These are phyloP conservation scores for Aphanocladium album DNA, from an alignment of 2,329 filamentous ascomycete genomes.

Conservation along the genomic window DNA sequence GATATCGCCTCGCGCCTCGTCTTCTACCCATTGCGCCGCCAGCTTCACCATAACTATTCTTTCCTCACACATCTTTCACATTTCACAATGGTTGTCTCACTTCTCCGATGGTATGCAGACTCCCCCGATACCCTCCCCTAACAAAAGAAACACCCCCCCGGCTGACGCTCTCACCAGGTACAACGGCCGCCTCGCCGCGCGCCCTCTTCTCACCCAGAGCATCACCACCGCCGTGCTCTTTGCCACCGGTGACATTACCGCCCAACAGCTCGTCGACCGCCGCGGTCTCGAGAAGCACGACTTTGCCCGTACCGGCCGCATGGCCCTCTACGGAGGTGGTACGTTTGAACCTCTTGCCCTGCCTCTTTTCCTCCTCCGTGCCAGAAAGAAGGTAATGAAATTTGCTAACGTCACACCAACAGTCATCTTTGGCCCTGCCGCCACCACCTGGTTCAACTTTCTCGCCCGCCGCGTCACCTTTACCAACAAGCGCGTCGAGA, in stretches of 20 bases:
- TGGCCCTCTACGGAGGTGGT: conserved; percentile 77
- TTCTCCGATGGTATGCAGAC: conserved; percentile 12
- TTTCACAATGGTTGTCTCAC: conserved; percentile 11
- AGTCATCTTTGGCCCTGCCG: conserved; percentile 82
- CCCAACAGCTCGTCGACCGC: conserved; percentile 86
- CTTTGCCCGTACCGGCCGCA: conserved; percentile 64
- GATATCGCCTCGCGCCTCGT: neutral
- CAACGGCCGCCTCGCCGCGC: conserved; percentile 71
- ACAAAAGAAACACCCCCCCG: too few relatives aligned
- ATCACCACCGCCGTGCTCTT: conserved; percentile 90
- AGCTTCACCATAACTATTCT: neutral
- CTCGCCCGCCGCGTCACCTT: conserved; percentile 66
- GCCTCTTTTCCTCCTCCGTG: neutral
- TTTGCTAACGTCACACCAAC: neutral
- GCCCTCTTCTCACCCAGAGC: conserved; percentile 85
- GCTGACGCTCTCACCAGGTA: conserved; percentile 55
- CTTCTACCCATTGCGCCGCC: neutral
- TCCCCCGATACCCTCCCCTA: neutral
- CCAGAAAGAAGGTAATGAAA: neutral
- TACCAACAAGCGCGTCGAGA: conserved; percentile 61
- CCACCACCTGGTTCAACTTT: conserved; percentile 80
- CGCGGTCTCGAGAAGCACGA: conserved; percentile 74
- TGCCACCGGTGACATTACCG: conserved; percentile 82
- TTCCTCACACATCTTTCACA: neutral
- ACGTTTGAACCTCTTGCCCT: conserved; percentile 27